phyloP scores from a whole-genome alignment of 83 land plant species.

The Larix sibirica region DNA sequence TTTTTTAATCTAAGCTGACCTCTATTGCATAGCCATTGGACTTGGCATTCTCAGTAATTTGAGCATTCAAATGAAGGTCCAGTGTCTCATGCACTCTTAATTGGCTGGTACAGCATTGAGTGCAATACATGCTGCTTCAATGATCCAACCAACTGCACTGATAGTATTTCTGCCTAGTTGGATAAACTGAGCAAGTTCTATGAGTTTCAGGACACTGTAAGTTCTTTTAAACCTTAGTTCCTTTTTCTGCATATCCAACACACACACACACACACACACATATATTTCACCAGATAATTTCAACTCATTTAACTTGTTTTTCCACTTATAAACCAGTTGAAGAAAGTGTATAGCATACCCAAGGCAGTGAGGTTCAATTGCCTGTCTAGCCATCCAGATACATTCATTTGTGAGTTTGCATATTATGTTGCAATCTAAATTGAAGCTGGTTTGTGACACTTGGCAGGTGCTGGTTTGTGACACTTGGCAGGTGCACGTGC shows the following conservation, averaged over 20 bases:
- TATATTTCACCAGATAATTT: background rate
- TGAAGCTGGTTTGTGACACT: background rate
- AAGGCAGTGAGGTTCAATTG: background rate
- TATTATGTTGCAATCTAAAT: background rate
- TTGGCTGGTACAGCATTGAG: conserved; percentile 2
- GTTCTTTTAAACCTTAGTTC: conserved; percentile 1
- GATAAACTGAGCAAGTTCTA: background rate
- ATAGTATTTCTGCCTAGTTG: background rate
- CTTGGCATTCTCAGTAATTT: background rate
- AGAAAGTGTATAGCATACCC: background rate
- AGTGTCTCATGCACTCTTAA: background rate
- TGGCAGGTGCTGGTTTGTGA: background rate
- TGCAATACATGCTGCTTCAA: conserved; percentile 4
- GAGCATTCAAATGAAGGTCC: background rate
- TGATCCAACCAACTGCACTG: background rate
- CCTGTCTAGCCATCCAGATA: background rate
- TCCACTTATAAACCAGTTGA: background rate
- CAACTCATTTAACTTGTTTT: background rate
- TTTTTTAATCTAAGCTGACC: conserved; percentile 25
- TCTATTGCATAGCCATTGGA: no score
- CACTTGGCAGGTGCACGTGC: conserved; percentile 3
- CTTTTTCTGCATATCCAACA: no score
- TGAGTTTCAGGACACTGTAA: conserved; percentile 4
- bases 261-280: no score
- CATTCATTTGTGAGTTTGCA: background rate